A percentile compares a stretch with the other conserved stretches of the same genome.
These are phyloP conservation scores for Teunomyces lycoperdinae DNA, from an alignment of 805 yeast species.

Conservation along the genomic window DNA sequence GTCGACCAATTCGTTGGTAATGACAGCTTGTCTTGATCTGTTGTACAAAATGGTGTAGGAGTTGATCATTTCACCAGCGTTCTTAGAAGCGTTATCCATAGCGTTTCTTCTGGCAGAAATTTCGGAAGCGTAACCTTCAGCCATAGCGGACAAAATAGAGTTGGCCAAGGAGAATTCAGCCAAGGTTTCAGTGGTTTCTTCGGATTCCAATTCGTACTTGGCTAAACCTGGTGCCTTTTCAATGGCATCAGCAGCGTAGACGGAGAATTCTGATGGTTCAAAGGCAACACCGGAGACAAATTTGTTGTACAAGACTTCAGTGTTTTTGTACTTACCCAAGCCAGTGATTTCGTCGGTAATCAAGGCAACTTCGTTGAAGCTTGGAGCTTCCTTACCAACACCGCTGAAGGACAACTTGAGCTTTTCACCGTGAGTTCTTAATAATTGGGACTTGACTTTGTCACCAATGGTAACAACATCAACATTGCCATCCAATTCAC, in stretches of 20 bases:
- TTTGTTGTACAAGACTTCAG: slow-evolving; percentile 83
- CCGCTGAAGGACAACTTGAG: slow-evolving; percentile 80
- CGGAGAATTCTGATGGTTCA: slow-evolving; percentile 72
- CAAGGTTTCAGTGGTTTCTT: slow-evolving; percentile 65
- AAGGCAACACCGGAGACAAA: slow-evolving; percentile 86
- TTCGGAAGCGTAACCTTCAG: slow-evolving; percentile 98
- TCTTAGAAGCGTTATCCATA: slow-evolving; percentile 99
- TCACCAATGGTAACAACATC: slow-evolving; percentile 92
- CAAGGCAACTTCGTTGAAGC: slow-evolving; percentile 83
- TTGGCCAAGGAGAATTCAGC: slow-evolving; percentile 89
- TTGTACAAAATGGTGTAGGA: slow-evolving; percentile 95
- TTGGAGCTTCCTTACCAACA: slow-evolving; percentile 96
- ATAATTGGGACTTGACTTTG: slow-evolving; percentile 84
- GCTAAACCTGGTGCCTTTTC: slow-evolving; percentile 82
- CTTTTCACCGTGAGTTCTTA: slow-evolving; percentile 72
- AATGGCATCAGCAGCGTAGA: slow-evolving; percentile 68
- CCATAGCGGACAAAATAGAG: slow-evolving; percentile 85
- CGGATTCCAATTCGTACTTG: slow-evolving; percentile 72
- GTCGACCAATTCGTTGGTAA: slow-evolving; percentile 98
- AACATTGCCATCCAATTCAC: slow-evolving; percentile 57
- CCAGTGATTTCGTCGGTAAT: slow-evolving; percentile 80
- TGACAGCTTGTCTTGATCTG: slow-evolving; percentile 99
- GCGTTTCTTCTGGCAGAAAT: slow-evolving; percentile 98
- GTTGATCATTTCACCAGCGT: slow-evolving; percentile 98
- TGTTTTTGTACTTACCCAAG: slow-evolving; percentile 68